phyloP scores from a whole-genome alignment of 1,139 yeast species.

The Kazachstania sp. region DNA sequence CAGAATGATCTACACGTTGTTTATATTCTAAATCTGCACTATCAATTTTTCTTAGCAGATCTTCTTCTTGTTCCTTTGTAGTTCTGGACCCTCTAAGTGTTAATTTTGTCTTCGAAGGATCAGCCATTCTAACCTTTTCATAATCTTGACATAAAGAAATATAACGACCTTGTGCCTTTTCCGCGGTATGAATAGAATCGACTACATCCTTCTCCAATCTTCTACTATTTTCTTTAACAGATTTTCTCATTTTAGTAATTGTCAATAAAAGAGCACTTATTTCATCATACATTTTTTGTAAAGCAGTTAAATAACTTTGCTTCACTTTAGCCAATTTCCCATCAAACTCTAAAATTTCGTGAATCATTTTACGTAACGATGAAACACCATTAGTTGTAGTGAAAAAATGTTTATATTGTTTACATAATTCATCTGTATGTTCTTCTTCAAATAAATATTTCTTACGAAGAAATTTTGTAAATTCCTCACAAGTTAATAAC shows the following conservation, averaged over 20 bases:
- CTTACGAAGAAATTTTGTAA: conserved; percentile 67
- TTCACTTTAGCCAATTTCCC: conserved; percentile 70
- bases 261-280: conserved; percentile 62
- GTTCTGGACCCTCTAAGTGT: conserved; percentile 70
- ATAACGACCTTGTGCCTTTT: conserved; percentile 79
- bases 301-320: conserved; percentile 65
- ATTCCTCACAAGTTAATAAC: conserved; percentile 74
- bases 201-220: conserved; percentile 74
- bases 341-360: conserved; percentile 64
- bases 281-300: conserved; percentile 82
- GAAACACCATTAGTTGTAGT: conserved; percentile 38
- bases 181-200: conserved; percentile 77
- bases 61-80: conserved; percentile 88
- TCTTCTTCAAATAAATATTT: conserved; percentile 75
- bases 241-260: conserved; percentile 62
- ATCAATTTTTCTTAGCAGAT: conserved; percentile 69
- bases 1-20: conserved; percentile 63
- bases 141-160: conserved; percentile 76
- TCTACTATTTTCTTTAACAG: conserved; percentile 71
- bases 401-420: conserved; percentile 43
- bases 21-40: conserved; percentile 80
- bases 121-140: conserved; percentile 71
- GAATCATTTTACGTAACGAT: conserved; percentile 59
- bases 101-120: conserved; percentile 74
- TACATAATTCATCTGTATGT: conserved; percentile 63